Evolutionary conservation across 2,329 filamentous ascomycete genomes (phyloP).

Genomic region (Colletotrichum paranaense): DNA sequence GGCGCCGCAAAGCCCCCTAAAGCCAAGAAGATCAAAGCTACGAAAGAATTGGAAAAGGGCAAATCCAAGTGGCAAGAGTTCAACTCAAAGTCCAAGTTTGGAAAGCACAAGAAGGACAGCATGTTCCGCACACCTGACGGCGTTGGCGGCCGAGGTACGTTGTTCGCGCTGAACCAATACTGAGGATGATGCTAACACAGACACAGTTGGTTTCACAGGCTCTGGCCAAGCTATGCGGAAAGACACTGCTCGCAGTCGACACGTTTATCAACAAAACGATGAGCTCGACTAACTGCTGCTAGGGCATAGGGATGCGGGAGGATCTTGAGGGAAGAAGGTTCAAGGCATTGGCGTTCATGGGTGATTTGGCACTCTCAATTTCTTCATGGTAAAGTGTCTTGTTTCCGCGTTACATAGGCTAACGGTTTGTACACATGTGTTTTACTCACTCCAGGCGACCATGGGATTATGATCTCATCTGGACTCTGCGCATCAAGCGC

Average conservation of each 20-base stretch:
- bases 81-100: conserved; percentile 79
- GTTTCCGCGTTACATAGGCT: conserved; percentile 31
- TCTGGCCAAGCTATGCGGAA: conserved; percentile 97
- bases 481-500: conserved; percentile 13
- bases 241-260: conserved; percentile 82
- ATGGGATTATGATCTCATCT: conserved; percentile 13
- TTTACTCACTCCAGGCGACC: conserved; percentile 18
- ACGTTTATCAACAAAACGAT: conserved; percentile 84
- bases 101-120: conserved; percentile 86
- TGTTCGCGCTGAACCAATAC: not conserved
- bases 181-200: conserved; percentile 17
- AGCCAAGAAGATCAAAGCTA: conserved; percentile 91
- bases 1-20: conserved; percentile 78
- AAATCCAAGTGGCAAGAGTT: conserved; percentile 98
- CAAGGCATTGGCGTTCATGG: conserved; percentile 37
- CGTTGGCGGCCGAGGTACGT: conserved; percentile 84
- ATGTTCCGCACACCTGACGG: conserved; percentile 96
- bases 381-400: conserved; percentile 36
- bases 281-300: conserved; percentile 71
- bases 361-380: conserved; percentile 34
- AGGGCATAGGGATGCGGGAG: conserved; percentile 39
- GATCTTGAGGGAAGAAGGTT: conserved; percentile 34
- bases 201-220: conserved; percentile 90
- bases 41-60: conserved; percentile 88
- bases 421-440: conserved; percentile 30